These are phyloP conservation scores for Cladosporium cucumerinum DNA, from an alignment of 2,329 filamentous ascomycete genomes.

Conservation along the genomic window DNA sequence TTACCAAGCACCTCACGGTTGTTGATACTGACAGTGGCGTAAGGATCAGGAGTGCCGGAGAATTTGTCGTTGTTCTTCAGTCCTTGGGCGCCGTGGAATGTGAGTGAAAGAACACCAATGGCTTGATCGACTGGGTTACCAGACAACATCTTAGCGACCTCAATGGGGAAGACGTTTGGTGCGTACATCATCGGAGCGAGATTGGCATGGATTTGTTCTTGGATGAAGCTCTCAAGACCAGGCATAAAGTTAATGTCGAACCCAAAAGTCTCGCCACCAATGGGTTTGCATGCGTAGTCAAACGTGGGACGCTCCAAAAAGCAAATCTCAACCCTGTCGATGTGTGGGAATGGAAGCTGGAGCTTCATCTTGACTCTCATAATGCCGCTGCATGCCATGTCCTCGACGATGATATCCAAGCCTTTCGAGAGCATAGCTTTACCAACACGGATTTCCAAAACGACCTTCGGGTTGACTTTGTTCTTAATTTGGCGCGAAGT, in stretches of 20 bases:
- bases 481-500: constrained; percentile 85
- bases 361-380: constrained; percentile 98
- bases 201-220: constrained; percentile 93
- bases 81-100: constrained; percentile 83
- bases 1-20: constrained; percentile 74
- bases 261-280: constrained; percentile 90
- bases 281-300: constrained; percentile 96
- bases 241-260: constrained; percentile 99
- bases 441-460: constrained; percentile 89
- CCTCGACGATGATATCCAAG: constrained; percentile 93
- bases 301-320: constrained; percentile 86
- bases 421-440: constrained; percentile 98
- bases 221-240: constrained; percentile 87
- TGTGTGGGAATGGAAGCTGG: constrained; percentile 90
- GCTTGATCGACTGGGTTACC: constrained; percentile 93
- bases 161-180: constrained; percentile 96
- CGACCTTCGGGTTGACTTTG: constrained; percentile 95
- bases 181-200: constrained; percentile 96
- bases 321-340: constrained; percentile 91
- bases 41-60: constrained; percentile 86
- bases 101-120: constrained; percentile 88
- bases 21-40: constrained; percentile 80
- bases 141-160: constrained; percentile 96
- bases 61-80: constrained; percentile 96
- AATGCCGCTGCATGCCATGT: constrained; percentile 91